Percentiles rank a stretch among this genome's conserved stretches.
Conservation (phyloP, 306 rosid genomes). For the Purshia tridentata region DNA sequence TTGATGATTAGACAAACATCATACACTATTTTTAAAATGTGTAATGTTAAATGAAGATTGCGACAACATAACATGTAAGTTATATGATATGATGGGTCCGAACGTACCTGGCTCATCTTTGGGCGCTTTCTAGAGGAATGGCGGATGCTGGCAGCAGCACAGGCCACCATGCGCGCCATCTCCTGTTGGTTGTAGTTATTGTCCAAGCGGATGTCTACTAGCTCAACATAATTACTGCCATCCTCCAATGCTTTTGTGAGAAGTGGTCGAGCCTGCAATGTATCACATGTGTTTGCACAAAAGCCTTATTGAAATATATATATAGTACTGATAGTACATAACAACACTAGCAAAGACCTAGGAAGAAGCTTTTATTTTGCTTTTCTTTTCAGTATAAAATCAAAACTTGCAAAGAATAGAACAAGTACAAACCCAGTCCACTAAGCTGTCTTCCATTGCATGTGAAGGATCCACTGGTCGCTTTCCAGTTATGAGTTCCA, state of each 20-base stretch:
- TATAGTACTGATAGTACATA: too few relatives aligned
- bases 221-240: conserved; percentile 44
- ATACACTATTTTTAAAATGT: too few relatives aligned
- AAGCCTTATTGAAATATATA: too few relatives aligned
- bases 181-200: conserved; percentile 52
- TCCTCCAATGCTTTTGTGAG: conserved; percentile 53
- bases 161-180: conserved; percentile 69
- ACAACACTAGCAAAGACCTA: too few relatives aligned
- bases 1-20: too few relatives aligned
- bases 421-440: conserved; percentile 74
- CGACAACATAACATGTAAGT: not conserved
- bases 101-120: conserved; percentile 77
- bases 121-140: conserved; percentile 81
- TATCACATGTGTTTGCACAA: not conserved
- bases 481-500: conserved; percentile 77
- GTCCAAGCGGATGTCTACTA: conserved; percentile 65
- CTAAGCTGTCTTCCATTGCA: conserved; percentile 79
- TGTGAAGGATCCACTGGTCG: conserved; percentile 65
- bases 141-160: conserved; percentile 83
- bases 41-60: not conserved
- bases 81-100: too few relatives aligned
- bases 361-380: too few relatives aligned
- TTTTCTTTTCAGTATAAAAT: not conserved
- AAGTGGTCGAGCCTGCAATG: conserved; percentile 76
- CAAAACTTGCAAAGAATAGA: not conserved